phyloP scores from a whole-genome alignment of 306 rosid genomes.

The Parietaria judaica region DNA sequence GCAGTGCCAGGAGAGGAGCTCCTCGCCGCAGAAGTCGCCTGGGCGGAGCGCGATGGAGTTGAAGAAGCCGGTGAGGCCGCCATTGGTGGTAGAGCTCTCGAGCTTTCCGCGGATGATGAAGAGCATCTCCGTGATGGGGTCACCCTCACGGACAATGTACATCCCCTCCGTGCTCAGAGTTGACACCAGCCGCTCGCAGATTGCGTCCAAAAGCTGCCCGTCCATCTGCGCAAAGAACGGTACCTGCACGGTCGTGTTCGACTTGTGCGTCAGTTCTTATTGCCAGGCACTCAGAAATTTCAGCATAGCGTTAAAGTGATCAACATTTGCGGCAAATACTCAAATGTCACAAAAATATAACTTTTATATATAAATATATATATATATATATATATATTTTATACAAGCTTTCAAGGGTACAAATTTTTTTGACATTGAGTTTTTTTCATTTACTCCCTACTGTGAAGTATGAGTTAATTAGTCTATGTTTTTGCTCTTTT shows the following conservation, averaged over 20 bases:
- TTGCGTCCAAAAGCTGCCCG: constrained; percentile 74
- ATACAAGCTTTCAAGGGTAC: too few relatives aligned
- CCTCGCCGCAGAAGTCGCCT: constrained; percentile 94
- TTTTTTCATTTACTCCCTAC: too few relatives aligned
- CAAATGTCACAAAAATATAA: too few relatives aligned
- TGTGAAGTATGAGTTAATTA: too few relatives aligned
- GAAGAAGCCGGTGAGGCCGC: constrained; percentile 87
- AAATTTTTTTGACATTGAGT: too few relatives aligned
- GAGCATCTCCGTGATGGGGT: constrained; percentile 86
- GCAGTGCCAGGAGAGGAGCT: constrained; percentile 89
- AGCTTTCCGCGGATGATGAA: constrained; percentile 79
- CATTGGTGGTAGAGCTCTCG: constrained; percentile 90
- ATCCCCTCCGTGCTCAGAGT: constrained; percentile 72
- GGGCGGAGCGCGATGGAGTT: constrained; percentile 67
- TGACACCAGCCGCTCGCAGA: constrained; percentile 74
- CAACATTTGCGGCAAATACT: too few relatives aligned
- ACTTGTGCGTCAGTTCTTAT: not conserved
- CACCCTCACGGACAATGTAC: constrained; percentile 81
- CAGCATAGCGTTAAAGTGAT: too few relatives aligned
- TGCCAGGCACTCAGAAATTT: too few relatives aligned
- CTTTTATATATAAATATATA: too few relatives aligned
- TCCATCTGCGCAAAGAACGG: constrained; percentile 96
- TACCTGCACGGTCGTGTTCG: constrained; percentile 43
- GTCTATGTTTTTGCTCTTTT: too few relatives aligned
- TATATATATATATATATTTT: too few relatives aligned